Conservation (phyloP, 768 basidiomycete species). For the Tricholoma sp. region DNA sequence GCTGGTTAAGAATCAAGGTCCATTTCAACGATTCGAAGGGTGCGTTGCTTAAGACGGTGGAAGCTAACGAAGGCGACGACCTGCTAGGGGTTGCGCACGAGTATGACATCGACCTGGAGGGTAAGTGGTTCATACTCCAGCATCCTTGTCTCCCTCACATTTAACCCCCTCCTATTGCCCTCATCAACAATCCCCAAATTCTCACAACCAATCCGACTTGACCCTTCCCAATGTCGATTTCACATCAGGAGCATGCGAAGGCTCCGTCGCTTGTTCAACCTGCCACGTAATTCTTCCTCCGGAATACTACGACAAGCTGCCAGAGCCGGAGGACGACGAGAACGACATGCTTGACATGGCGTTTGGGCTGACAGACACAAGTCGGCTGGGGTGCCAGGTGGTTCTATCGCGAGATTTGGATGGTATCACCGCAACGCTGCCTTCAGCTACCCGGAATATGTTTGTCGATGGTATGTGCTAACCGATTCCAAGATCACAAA, state of each 20-base stretch:
- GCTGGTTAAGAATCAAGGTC: constrained; percentile 65
- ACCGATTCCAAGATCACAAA: not conserved
- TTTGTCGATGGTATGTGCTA: constrained; percentile 79
- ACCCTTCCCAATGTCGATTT: not conserved
- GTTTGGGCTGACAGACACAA: constrained; percentile 94
- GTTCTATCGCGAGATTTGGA: constrained; percentile 76
- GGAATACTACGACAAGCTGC: constrained; percentile 79
- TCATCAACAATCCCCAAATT: too few species aligned
- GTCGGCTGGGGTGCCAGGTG: constrained; percentile 74
- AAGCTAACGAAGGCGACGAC: constrained; percentile 93
- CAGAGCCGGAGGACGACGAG: constrained; percentile 96
- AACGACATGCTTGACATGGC: constrained; percentile 99
- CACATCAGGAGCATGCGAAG: constrained; percentile 86
- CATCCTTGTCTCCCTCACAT: not conserved
- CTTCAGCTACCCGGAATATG: constrained; percentile 94
- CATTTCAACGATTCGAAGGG: constrained; percentile 91
- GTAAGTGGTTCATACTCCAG: constrained; percentile 36
- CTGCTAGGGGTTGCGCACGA: constrained; percentile 89
- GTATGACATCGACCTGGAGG: constrained; percentile 94
- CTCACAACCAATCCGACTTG: too few species aligned
- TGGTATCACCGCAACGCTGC: constrained; percentile 80
- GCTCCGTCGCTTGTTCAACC: constrained; percentile 94
- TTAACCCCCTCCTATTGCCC: not conserved
- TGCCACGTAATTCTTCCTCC: constrained; percentile 88
- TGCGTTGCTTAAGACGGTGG: constrained; percentile 75